A percentile compares a stretch with the other conserved stretches of the same genome.
Evolutionary conservation across 331 rosid genomes (phyloP).

Genomic region (Quercus tomentella): DNA sequence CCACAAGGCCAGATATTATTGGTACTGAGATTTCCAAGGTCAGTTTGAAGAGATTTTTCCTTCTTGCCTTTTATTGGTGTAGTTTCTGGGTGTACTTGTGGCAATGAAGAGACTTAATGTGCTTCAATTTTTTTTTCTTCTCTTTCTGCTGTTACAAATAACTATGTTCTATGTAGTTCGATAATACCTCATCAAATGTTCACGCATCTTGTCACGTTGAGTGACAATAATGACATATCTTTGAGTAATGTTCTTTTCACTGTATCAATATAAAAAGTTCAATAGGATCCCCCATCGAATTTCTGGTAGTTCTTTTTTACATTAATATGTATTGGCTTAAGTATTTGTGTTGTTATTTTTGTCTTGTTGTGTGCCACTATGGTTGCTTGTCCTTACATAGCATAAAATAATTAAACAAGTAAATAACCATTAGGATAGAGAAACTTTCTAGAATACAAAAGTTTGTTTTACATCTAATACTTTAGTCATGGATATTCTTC

Average conservation of each 20-base stretch:
- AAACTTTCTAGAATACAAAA: not conserved
- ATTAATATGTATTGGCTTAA: too few species aligned
- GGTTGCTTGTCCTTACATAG: not conserved
- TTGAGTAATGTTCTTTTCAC: not conserved
- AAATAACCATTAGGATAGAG: not conserved
- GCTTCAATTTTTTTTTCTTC: not conserved
- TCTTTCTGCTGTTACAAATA: not conserved
- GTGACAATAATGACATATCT: not conserved
- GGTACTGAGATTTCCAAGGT: conserved; percentile 95
- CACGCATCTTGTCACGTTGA: not conserved
- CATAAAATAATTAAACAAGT: not conserved
- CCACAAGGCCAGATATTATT: conserved; percentile 96
- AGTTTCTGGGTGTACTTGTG: not conserved
- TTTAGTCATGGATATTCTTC: not conserved
- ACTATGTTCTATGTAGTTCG: not conserved
- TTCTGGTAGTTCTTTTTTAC: not conserved
- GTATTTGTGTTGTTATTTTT: not conserved
- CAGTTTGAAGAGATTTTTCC: conserved; percentile 24
- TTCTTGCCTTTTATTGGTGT: conserved; percentile 3
- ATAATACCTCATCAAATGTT: not conserved
- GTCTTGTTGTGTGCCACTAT: not conserved
- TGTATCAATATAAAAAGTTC: not conserved
- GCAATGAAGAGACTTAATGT: not conserved
- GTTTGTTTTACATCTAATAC: not conserved
- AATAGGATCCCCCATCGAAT: not conserved